phyloP scores from a whole-genome alignment of 2,329 filamentous ascomycete species.

The Colletotrichum sp. region DNA sequence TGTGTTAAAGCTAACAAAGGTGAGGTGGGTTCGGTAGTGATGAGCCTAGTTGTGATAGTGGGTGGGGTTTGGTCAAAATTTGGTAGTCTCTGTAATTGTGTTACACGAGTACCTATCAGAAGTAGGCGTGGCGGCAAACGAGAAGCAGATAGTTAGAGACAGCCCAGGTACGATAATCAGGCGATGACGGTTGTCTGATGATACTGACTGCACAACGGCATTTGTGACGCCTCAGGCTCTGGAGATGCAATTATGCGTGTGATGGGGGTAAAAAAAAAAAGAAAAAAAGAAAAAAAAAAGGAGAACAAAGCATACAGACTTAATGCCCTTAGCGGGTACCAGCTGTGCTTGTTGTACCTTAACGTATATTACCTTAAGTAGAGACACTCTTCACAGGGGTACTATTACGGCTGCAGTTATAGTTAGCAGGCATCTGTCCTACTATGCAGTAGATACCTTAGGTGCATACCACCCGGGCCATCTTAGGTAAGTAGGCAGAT shows the following conservation, averaged over 20 bases:
- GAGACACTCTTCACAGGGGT: too few species aligned
- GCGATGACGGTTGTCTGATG: background rate
- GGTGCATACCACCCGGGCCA: too few species aligned
- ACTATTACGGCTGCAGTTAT: too few species aligned
- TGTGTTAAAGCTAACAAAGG: background rate
- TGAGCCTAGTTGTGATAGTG: background rate
- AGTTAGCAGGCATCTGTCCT: too few species aligned
- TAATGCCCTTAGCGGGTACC: too few species aligned
- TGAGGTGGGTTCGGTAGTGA: background rate
- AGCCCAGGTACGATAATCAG: background rate
- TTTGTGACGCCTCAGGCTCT: background rate
- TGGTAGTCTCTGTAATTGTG: background rate
- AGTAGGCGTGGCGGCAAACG: background rate
- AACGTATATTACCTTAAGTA: too few species aligned
- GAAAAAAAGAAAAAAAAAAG: too few species aligned
- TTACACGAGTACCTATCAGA: background rate
- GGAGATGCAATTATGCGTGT: background rate
- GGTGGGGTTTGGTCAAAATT: background rate
- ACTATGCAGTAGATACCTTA: too few species aligned
- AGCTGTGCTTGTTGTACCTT: too few species aligned
- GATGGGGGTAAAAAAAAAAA: background rate
- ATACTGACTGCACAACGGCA: background rate
- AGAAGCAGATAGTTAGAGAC: background rate
- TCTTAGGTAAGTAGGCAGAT: too few species aligned
- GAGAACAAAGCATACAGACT: too few species aligned